These are phyloP conservation scores for Amanita pseudoporphyria DNA, from an alignment of 768 basidiomycete genomes.

Conservation along the genomic window DNA sequence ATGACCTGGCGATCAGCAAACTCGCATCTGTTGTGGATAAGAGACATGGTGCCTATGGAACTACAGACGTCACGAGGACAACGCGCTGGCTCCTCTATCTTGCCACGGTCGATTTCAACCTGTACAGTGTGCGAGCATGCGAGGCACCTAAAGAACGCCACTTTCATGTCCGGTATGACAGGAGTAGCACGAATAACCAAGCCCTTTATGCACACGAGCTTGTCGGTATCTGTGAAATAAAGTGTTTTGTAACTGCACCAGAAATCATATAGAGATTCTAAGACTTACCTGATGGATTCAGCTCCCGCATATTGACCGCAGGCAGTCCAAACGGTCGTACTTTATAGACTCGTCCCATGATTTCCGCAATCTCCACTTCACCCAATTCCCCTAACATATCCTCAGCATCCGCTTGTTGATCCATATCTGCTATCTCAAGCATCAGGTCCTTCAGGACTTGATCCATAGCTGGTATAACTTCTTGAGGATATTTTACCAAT, in stretches of 20 bases:
- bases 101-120: slow-evolving; percentile 95
- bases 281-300: slow-evolving; percentile 83
- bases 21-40: slow-evolving; percentile 95
- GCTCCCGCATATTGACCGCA: slow-evolving; percentile 85
- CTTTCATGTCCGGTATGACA: slow-evolving; percentile 98
- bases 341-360: slow-evolving; percentile 84
- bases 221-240: slow-evolving; percentile 77
- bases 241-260: neutral
- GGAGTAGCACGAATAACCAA: slow-evolving; percentile 96
- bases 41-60: slow-evolving; percentile 80
- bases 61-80: slow-evolving; percentile 94
- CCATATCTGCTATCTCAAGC: slow-evolving; percentile 78
- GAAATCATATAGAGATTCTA: neutral
- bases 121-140: slow-evolving; percentile 96
- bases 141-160: slow-evolving; percentile 95
- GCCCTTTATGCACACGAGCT: slow-evolving; percentile 92
- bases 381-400: slow-evolving; percentile 72
- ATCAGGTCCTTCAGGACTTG: slow-evolving; percentile 90
- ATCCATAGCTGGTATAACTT: slow-evolving; percentile 96
- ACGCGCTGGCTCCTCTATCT: slow-evolving; percentile 84
- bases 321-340: slow-evolving; percentile 84
- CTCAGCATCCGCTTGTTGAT: slow-evolving; percentile 58
- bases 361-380: slow-evolving; percentile 81
- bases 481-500: slow-evolving; percentile 90
- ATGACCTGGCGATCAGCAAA: slow-evolving; percentile 96